Evolutionary conservation across 139 green algal genomes (phyloP), one percentile per base, ranked within the genome.

Genomic region (Micractinium conductrix): DNA sequence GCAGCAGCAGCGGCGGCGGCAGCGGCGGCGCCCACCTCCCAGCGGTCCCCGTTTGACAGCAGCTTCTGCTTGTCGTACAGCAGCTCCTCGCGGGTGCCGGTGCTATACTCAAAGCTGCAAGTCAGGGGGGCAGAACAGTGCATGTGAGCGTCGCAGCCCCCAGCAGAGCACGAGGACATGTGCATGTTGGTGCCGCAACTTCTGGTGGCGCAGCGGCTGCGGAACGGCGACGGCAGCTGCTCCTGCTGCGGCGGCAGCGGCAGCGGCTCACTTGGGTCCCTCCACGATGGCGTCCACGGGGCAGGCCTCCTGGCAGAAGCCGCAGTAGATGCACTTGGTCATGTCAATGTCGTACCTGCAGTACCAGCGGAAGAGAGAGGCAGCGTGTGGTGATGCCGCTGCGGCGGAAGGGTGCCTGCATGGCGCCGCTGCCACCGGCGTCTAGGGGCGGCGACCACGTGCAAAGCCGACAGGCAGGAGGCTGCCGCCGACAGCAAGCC

Each of bases 11-110:
- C n/a, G n/a, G n/a, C n/a, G n/a, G n/a, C n/a, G n/a, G n/a, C n/a
- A n/a, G n/a, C n/a, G n/a, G n/a, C n/a, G n/a, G n/a, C n/a, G n/a
- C n/a, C n/a, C n/a, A n/a, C 94, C 90, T 99, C 97, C 97, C 97
- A 99, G 35, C 91, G 72, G 87, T 99, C 97, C 2, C 97, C 97
- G 86, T 99, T 99, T 37, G 96, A 93, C 69, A 99, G 91, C 89
- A 99, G 92, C 94, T 99, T 99, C 91, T 99, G 95, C 95, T 99
- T 99, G 91, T 99, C 97, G 86, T 99, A 99, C 88, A 99, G 83
- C 80, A 99, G 92, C 90, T 99, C 97, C 95, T 99, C 96, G 82
- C 95, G 95, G 8, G 94, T 98, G 80, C 98, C 95, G 22, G 97
- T 99, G 33, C 93, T 91, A 86, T 98, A 99, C 91, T 99, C 97